These are phyloP conservation scores for Cymbopogon flexuosus DNA, from an alignment of 202 grass and related monocot species.

Conservation along the genomic window DNA sequence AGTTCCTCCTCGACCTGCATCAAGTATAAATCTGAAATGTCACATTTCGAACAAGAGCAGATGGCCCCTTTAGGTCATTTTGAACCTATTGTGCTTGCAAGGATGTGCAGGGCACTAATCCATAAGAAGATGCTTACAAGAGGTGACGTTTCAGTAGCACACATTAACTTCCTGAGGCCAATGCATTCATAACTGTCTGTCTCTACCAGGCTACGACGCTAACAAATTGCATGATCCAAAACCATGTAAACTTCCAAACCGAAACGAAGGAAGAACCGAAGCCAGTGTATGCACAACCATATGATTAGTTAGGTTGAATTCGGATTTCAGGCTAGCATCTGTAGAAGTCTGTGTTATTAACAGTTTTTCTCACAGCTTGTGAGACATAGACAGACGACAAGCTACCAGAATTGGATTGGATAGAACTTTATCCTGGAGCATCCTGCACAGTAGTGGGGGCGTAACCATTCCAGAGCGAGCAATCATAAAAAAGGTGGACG, in stretches of 20 bases:
- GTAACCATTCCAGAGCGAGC: background rate
- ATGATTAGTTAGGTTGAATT: no score
- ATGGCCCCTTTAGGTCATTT: background rate
- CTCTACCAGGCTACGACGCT: background rate
- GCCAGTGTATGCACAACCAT: no score
- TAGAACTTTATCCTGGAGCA: background rate
- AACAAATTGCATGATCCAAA: background rate
- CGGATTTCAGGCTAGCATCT: no score
- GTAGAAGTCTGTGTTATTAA: background rate
- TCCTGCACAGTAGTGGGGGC: background rate
- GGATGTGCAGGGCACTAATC: no score
- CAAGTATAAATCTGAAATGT: background rate
- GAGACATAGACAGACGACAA: background rate
- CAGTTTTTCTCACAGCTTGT: background rate
- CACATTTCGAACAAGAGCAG: background rate
- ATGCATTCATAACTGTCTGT: background rate
- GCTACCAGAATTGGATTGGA: background rate
- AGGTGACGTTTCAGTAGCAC: background rate
- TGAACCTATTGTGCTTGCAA: no score
- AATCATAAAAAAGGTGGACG: background rate
- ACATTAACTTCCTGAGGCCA: background rate
- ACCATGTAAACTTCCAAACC: no score
- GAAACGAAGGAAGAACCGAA: no score
- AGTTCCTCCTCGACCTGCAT: conserved; percentile 81
- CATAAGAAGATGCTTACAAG: background rate